Evolutionary conservation across 768 basidiomycete genomes (phyloP), one percentile per base, ranked within the genome.

Genomic region (Scleroderma bovista): DNA sequence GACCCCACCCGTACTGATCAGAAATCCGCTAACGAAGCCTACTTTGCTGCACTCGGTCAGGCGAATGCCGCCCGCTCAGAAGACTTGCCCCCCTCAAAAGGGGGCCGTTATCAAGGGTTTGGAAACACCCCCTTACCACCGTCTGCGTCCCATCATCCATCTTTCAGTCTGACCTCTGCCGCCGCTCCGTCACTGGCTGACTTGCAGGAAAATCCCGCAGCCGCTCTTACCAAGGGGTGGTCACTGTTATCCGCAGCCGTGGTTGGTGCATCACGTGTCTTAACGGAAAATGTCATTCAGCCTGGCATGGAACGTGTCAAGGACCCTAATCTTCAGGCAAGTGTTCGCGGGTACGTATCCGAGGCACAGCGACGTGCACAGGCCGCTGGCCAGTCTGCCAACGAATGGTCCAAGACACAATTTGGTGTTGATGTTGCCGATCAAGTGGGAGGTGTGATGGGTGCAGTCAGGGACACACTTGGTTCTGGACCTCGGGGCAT

Each of bases 191-290:
- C 83, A 0, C 63, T 97, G 2, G 67, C 72, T 37, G 94, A 99
- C 17, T 69, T 98, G 26, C 90, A 95, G 64, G 81, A 86, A 40
- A 91, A 92, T 61, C 95, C 95, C 0, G 67, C 86, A 33, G 83
- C 80, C 9, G 94, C 95, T 0, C 68, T 97, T 13, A 81, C 81
- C 59, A 97, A 97, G 72, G 93, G 94, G 40, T 98, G 96, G 96
- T 91, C 92, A 22, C 69, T 98, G n/a, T 86, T 99, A 62, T 87
- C 91, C 24, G 78, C 88, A 1, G 93, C 84, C 31, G 84, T 98
- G 13, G 79, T 70, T 1, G 88, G 85, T 45, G 93, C 93, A 17
- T 78, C 83, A 6, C 81, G 81, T 59, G 86, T 70, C 16, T 88
- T 97, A 44, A 79, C 81, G 56, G 88, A 93, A 63, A 86, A 81